Evolutionary conservation across 257 asterid genomes (phyloP).

Genomic region (Ajuga chamaepitys): DNA sequence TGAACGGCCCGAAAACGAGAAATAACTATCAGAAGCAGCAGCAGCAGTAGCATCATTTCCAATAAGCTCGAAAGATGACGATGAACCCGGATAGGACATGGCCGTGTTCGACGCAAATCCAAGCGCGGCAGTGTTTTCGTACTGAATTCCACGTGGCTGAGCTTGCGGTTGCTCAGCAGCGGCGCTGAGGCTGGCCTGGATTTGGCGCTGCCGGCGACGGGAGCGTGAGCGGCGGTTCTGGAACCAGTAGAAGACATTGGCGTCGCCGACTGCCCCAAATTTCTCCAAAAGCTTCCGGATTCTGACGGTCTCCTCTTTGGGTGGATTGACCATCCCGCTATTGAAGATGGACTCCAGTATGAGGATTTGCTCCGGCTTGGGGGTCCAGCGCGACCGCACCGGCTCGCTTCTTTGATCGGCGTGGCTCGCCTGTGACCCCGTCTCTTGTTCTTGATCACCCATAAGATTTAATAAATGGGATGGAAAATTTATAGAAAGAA

Average conservation of each 20-base stretch:
- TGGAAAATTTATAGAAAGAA: not conserved
- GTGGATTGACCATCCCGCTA: constrained; percentile 78
- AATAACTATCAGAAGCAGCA: not conserved
- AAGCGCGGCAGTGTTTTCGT: constrained; percentile 7
- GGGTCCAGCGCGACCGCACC: constrained; percentile 67
- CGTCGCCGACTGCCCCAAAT: constrained; percentile 75
- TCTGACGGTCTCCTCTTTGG: constrained; percentile 58
- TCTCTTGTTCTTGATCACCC: constrained; percentile 41
- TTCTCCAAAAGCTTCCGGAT: constrained; percentile 59
- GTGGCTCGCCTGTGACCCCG: too few species aligned
- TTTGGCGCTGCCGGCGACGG: constrained; percentile 63
- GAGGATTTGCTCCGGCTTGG: constrained; percentile 77
- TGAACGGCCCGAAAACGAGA: constrained; percentile 18
- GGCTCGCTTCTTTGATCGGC: constrained; percentile 29
- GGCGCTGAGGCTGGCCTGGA: constrained; percentile 33
- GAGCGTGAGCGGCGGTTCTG: constrained; percentile 77
- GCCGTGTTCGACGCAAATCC: too few species aligned
- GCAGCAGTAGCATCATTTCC: constrained; percentile 12
- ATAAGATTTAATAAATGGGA: too few species aligned
- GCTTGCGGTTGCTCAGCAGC: constrained; percentile 4
- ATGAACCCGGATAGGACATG: constrained; percentile 17
- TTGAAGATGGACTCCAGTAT: constrained; percentile 77
- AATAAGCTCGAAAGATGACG: constrained; percentile 14
- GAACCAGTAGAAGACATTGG: constrained; percentile 88
- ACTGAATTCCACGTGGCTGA: constrained; percentile 17